Evolutionary conservation across 2,329 filamentous ascomycete genomes (phyloP), one percentile per base, ranked within the genome.

Genomic region (Penicillium sp.): DNA sequence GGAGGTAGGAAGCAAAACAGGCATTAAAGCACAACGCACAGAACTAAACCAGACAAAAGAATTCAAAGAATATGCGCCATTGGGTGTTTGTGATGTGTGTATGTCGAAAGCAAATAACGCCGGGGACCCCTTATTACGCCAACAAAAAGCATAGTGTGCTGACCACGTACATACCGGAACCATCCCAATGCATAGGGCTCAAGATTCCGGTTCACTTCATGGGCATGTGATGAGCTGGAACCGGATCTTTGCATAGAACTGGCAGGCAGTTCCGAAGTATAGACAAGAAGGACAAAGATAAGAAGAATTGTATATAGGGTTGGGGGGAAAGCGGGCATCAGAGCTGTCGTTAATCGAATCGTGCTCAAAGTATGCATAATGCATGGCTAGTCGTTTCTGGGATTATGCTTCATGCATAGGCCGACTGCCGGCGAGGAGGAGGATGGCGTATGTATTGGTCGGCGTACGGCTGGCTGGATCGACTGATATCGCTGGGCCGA

Each of bases 361-460:
- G 38, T 42, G 48, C 35, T 50, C 6, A 32, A 16, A 43, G 42
- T 49, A 37, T 42, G 48, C 35, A 36, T 46, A 34, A 34, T 34
- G 31, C 31, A 34, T 18, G n/a, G 31, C 9, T 34, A 10, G 31
- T 34, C 31, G 16, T 34, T 20, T 9, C 8, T 34, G 38, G 47
- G 29, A 41, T 52, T 46, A 61, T 42, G 51, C 58, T 46, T 34
- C 31, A 34, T 10, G 16, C 31, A 34, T 51, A 56, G 23, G 63
- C 39, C 4, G 64, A 63, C 43, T 65, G 61, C 6, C 63, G 60
- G 52, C 62, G 55, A 18, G 50, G 50, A 6, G 52, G 35, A 7
- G 54, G 45, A 22, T 54, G 54, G 28, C 51, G 46, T 56, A 44
- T 56, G 26, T 57, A 50, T 23, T 57, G 43, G 18, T 24, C 27